These are phyloP conservation scores for Verbascum thapsus DNA, from an alignment of 257 asterid genomes.

Conservation along the genomic window DNA sequence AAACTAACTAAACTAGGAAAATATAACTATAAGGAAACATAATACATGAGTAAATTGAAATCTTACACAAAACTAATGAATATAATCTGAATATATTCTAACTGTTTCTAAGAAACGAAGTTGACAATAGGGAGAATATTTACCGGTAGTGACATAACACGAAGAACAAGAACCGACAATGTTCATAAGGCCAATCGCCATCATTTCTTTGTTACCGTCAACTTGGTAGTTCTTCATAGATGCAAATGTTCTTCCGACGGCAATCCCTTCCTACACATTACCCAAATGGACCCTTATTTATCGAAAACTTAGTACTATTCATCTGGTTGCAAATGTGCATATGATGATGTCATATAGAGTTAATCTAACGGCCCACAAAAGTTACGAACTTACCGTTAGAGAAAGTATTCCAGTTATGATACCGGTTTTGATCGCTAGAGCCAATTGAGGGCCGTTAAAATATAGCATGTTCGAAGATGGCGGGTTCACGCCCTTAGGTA, in stretches of 20 bases:
- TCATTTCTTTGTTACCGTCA: conserved; percentile 97
- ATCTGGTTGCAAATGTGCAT: background rate
- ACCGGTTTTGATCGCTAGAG: conserved; percentile 81
- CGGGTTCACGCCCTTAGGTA: conserved; percentile 88
- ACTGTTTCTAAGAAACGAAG: background rate
- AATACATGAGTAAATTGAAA: too few species aligned
- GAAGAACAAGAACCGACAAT: conserved; percentile 98
- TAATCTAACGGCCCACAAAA: too few species aligned
- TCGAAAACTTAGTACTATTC: too few species aligned
- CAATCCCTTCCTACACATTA: conserved; percentile 81
- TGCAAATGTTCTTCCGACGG: conserved; percentile 96
- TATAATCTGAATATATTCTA: too few species aligned
- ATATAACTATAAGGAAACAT: too few species aligned
- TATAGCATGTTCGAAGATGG: conserved; percentile 79
- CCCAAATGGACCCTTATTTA: background rate
- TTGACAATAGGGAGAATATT: background rate
- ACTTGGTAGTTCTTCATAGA: conserved; percentile 83
- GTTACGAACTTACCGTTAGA: conserved; percentile 61
- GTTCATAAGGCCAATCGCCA: conserved; percentile 97
- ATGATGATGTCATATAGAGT: background rate
- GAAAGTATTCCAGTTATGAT: conserved; percentile 83
- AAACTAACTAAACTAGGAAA: too few species aligned
- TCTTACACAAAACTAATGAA: too few species aligned
- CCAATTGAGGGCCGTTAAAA: conserved; percentile 60
- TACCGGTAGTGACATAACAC: conserved; percentile 94